These are phyloP conservation scores for Fusarium succisae DNA, from an alignment of 2,329 filamentous ascomycete species.

Conservation along the genomic window DNA sequence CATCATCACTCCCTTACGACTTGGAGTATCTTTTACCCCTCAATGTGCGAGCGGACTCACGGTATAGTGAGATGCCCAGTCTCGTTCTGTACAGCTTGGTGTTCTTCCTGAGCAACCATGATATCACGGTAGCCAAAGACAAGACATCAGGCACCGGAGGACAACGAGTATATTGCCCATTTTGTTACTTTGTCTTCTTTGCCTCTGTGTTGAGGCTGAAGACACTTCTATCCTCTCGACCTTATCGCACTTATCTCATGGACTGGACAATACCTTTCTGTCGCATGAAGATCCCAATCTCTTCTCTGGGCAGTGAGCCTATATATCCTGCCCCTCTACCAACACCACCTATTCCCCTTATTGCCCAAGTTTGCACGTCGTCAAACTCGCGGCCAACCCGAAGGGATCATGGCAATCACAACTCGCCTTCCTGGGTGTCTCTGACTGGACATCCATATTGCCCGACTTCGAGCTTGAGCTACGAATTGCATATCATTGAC, in stretches of 20 bases:
- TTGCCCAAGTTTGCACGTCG: neutral
- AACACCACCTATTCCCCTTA: too few species aligned
- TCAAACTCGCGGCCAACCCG: neutral
- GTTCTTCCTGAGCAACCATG: neutral
- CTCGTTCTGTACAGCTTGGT: neutral
- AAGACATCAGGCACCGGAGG: neutral
- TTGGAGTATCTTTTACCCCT: neutral
- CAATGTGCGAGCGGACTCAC: neutral
- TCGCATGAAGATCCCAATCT: neutral
- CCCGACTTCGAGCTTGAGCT: neutral
- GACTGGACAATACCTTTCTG: too few species aligned
- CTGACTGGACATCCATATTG: neutral
- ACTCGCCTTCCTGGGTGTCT: neutral
- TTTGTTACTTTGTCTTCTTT: neutral
- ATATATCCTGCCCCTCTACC: neutral
- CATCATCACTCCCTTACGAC: too few species aligned
- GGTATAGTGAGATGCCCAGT: neutral
- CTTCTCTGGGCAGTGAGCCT: neutral
- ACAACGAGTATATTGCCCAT: neutral
- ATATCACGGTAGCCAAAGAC: neutral
- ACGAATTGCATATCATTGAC: too few species aligned
- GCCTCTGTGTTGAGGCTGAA: neutral
- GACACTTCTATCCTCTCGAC: neutral
- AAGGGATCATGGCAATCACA: neutral
- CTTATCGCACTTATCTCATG: neutral